Evolutionary conservation across 2,329 filamentous ascomycete genomes (phyloP).

Genomic region (Fusarium sarcochroum): DNA sequence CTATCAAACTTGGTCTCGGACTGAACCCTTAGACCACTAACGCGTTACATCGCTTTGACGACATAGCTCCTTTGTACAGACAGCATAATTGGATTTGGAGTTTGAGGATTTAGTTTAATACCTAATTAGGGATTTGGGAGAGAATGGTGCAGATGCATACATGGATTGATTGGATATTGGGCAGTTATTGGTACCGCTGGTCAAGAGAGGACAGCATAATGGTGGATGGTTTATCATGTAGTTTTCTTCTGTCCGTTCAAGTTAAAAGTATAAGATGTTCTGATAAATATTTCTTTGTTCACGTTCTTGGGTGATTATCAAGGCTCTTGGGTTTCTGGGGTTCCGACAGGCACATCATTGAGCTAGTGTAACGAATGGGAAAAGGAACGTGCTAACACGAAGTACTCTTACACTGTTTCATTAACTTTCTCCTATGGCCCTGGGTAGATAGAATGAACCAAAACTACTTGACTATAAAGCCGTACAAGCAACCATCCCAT

Average conservation of each 20-base stretch:
- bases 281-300: neutral
- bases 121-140: slow-evolving; percentile 23
- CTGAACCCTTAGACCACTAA: slow-evolving; percentile 13
- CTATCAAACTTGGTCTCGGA: slow-evolving; percentile 14
- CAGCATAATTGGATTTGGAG: slow-evolving; percentile 31
- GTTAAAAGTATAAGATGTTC: slow-evolving; percentile 25
- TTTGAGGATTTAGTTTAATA: slow-evolving; percentile 36
- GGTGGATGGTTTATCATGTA: slow-evolving; percentile 27
- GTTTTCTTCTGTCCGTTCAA: slow-evolving; percentile 26
- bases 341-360: no score
- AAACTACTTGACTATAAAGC: no score
- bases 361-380: neutral
- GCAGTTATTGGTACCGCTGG: slow-evolving; percentile 1
- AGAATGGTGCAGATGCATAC: slow-evolving; percentile 22
- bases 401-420: neutral
- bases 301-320: neutral
- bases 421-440: neutral
- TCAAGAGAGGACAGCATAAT: slow-evolving; percentile 6
- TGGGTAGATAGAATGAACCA: neutral
- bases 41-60: slow-evolving; percentile 12
- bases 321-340: no score
- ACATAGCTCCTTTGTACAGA: slow-evolving; percentile 35
- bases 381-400: neutral
- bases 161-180: slow-evolving; percentile 15
- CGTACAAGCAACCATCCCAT: neutral